Conservation (phyloP, 2,329 filamentous ascomycete species). For the Hypoxylon sp. region DNA sequence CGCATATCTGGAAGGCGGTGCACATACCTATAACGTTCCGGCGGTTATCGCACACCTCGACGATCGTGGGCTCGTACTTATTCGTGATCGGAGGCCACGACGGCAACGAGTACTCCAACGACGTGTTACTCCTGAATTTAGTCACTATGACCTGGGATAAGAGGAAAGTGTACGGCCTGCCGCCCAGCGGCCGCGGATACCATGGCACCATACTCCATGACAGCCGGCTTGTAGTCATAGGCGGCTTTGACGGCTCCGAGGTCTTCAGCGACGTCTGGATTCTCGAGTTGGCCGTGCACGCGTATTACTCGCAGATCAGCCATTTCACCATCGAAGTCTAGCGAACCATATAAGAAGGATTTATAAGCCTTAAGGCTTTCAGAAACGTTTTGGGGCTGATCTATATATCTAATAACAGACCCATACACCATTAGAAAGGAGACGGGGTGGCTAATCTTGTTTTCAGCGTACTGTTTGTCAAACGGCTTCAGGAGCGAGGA, state of each 20-base stretch:
- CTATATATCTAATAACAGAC: conserved; percentile 1
- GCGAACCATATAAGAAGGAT: background rate
- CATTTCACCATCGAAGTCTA: conserved; percentile 78
- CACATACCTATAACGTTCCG: conserved; percentile 71
- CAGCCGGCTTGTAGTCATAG: conserved; percentile 72
- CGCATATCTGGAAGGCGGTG: conserved; percentile 69
- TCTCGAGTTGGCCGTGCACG: conserved; percentile 75
- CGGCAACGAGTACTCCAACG: conserved; percentile 76
- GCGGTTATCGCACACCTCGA: conserved; percentile 75
- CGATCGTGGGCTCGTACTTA: conserved; percentile 76
- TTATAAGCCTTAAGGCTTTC: background rate
- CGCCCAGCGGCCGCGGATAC: conserved; percentile 74
- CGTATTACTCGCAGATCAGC: conserved; percentile 80
- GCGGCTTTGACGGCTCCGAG: conserved; percentile 75
- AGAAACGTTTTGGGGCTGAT: background rate
- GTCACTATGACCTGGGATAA: conserved; percentile 82
- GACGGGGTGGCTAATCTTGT: conserved; percentile 17
- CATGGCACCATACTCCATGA: conserved; percentile 76
- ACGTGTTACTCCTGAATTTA: conserved; percentile 75
- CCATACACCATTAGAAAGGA: conserved; percentile 7
- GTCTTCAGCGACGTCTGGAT: conserved; percentile 77
- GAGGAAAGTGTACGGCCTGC: conserved; percentile 72
- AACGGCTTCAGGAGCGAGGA: conserved; percentile 1
- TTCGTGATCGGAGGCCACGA: conserved; percentile 79
- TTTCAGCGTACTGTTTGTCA: conserved; percentile 25